Base-by-base conservation (phyloP, 768 basidiomycete genomes). In the Russula dissimulans region DNA sequence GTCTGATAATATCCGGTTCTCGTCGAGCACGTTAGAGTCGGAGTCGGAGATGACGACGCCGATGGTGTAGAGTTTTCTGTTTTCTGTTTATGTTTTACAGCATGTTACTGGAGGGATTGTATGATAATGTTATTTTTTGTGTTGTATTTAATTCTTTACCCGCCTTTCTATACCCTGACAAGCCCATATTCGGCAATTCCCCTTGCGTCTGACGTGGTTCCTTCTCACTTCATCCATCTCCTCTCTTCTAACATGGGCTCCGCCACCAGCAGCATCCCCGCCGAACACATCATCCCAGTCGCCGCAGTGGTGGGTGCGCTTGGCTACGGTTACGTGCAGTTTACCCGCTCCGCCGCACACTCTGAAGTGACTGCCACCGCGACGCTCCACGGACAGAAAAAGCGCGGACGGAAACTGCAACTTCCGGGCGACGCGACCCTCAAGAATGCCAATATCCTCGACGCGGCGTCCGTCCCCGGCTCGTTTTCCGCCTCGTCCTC, bases 1-100 rank as follows among this genome's bases (percentile, higher is more conserved):
- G 66, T 78, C 79, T 56, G 79, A 80, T 59, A 71, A 59, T 31
- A 50, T 78, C 31, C 71, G 75, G 8, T 72, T 77, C 53, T 79
- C 78, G 54, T 60, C 61, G 14, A 63, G 64, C 58, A 68, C 69
- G 18, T 8, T 56, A 0, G 38, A n/a, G 31, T 48, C 31, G 0
- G 38, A n/a, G 31, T 48, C 31, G 22, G 53, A 47, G 43, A n/a
- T 34, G 34, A 26, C 22, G 22, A 26, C 22, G 22, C 22, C 22
- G 22, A 26, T 26, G 22, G 22, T 26, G 22, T 26, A 26, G 22
- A 26, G 22, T 26, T 26, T 26, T 26, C 22, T 26, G 22, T 26
- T 26, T 26, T 26, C 22, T 26, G 22, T 26, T 1, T 26, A 1
- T 26, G 22, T 26, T 26, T 26, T 26, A 26, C 22, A 2, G 22